phyloP scores from a whole-genome alignment of 345 rosid genomes.

The Euphorbia tirucalli region DNA sequence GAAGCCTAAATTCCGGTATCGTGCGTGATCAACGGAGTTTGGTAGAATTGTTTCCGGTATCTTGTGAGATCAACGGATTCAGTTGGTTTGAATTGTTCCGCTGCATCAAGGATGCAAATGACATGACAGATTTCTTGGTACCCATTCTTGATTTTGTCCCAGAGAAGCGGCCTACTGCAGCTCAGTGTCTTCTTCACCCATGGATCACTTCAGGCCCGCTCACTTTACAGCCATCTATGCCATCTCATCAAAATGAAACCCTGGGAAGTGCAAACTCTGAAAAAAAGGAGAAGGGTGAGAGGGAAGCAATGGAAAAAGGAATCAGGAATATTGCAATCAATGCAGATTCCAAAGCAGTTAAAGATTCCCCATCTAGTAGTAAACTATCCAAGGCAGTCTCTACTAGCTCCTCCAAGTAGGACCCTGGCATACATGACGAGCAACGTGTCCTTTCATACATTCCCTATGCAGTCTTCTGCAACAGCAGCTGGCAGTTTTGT shows the following conservation, averaged over 20 bases:
- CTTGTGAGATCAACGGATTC: too few species aligned
- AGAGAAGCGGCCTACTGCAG: constrained; percentile 67
- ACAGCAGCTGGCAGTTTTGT: constrained; percentile 2
- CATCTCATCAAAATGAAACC: constrained; percentile 28
- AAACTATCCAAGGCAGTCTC: constrained; percentile 30
- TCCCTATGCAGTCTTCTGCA: not conserved
- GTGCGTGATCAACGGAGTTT: too few species aligned
- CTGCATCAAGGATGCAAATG: constrained; percentile 60
- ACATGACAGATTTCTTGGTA: constrained; percentile 51
- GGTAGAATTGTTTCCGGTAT: too few species aligned
- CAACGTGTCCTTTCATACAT: not conserved
- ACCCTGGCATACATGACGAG: not conserved
- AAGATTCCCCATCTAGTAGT: constrained; percentile 32
- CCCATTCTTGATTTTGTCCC: constrained; percentile 71
- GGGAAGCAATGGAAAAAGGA: constrained; percentile 58
- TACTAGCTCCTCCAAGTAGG: constrained; percentile 30
- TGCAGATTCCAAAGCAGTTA: constrained; percentile 35
- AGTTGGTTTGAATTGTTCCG: too few species aligned
- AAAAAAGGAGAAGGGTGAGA: constrained; percentile 48
- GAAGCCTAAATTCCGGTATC: too few species aligned
- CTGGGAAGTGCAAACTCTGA: constrained; percentile 26
- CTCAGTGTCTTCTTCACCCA: constrained; percentile 66
- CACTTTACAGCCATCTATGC: constrained; percentile 36
- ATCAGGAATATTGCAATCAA: constrained; percentile 55
- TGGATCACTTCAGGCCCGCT: constrained; percentile 53